These are phyloP conservation scores for Amoeboaphelidium occidentale DNA, from an alignment of 371 early-diverging fungal species.

Conservation along the genomic window DNA sequence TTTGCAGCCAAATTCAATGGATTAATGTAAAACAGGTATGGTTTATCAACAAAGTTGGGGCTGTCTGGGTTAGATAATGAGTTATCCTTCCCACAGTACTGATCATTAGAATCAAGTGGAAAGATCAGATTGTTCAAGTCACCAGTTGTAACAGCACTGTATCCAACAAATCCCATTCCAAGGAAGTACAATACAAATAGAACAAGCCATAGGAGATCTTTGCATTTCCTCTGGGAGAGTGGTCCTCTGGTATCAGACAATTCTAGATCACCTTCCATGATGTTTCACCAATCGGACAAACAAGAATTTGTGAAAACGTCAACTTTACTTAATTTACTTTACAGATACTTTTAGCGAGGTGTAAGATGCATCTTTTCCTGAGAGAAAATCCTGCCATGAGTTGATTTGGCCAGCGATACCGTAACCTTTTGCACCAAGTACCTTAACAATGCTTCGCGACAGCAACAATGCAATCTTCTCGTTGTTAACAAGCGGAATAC, in stretches of 20 bases:
- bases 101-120: neutral
- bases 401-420: conserved; percentile 50
- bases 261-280: conserved; percentile 14
- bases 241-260: too few relatives aligned
- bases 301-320: conserved; percentile 22
- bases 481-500: conserved; percentile 84
- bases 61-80: neutral
- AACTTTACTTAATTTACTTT: neutral
- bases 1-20: neutral
- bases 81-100: neutral
- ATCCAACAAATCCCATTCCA: neutral
- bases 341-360: conserved; percentile 5
- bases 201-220: neutral
- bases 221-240: too few relatives aligned
- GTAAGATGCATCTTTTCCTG: conserved; percentile 2
- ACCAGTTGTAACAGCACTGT: neutral
- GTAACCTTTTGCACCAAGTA: too few relatives aligned
- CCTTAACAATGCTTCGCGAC: conserved; percentile 81
- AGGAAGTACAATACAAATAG: neutral
- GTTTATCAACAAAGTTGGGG: neutral
- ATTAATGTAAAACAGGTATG: conserved; percentile 3
- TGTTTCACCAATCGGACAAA: conserved; percentile 5
- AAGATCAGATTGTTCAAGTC: neutral
- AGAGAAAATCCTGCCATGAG: conserved; percentile 14
- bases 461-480: conserved; percentile 92